A percentile compares a stretch with the other conserved stretches of the same genome.
These are phyloP conservation scores for Prunus kanzakura DNA, from an alignment of 306 rosid species.

Conservation along the genomic window DNA sequence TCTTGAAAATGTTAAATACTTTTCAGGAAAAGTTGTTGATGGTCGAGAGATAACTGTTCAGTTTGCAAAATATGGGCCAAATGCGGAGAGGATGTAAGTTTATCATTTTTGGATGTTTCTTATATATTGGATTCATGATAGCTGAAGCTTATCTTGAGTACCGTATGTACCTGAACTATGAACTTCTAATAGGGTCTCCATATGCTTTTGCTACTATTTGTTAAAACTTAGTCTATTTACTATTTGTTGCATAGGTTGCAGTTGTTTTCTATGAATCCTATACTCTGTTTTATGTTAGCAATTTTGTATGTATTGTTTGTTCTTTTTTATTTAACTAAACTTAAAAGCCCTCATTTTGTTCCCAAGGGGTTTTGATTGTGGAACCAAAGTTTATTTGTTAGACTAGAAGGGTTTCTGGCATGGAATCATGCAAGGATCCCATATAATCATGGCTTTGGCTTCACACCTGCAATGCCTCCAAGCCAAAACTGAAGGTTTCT, in stretches of 20 bases:
- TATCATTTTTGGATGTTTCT: not conserved
- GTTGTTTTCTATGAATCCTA: not conserved
- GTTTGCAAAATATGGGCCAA: constrained; percentile 92
- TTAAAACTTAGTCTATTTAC: not conserved
- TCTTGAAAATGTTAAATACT: not conserved
- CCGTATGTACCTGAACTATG: not conserved
- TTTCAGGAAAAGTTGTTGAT: constrained; percentile 76
- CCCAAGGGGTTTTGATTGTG: not conserved
- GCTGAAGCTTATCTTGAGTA: not conserved
- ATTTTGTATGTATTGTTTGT: not conserved
- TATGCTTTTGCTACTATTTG: not conserved
- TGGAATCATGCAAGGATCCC: not conserved
- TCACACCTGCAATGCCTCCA: not conserved
- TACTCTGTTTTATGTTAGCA: not conserved
- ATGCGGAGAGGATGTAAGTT: constrained; percentile 90
- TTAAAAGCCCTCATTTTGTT: not conserved
- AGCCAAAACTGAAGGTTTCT: not conserved
- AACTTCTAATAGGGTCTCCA: not conserved
- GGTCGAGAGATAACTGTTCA: constrained; percentile 94
- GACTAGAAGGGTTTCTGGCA: not conserved
- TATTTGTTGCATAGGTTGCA: not conserved
- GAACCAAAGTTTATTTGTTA: not conserved
- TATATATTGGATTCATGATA: not conserved
- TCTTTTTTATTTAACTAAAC: not conserved
- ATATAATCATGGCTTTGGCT: not conserved